Evolutionary conservation across 805 yeast genomes (phyloP).

Genomic region (Millerago galiae): DNA sequence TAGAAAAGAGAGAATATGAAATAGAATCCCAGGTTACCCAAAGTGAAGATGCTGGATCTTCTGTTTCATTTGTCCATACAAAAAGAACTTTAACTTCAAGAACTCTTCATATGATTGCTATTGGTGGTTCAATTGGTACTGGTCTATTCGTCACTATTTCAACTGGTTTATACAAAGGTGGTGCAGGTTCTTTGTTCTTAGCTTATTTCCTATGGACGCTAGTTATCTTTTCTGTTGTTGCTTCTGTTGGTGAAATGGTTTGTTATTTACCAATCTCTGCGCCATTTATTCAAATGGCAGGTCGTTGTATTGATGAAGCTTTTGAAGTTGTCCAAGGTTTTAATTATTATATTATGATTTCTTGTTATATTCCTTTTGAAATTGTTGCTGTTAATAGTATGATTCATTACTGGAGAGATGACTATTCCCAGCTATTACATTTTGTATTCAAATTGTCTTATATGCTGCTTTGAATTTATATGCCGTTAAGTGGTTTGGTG

Average conservation of each 20-base stretch:
- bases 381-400: constrained; percentile 70
- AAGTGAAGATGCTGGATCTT: constrained; percentile 9
- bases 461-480: constrained; percentile 59
- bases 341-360: constrained; percentile 67
- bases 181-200: constrained; percentile 57
- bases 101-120: constrained; percentile 9
- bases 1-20: constrained; percentile 3
- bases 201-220: constrained; percentile 60
- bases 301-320: constrained; percentile 67
- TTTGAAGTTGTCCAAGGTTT: constrained; percentile 66
- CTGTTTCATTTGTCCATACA: constrained; percentile 5
- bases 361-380: constrained; percentile 73
- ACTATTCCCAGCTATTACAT: constrained; percentile 64
- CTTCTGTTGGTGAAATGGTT: constrained; percentile 70
- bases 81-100: constrained; percentile 8
- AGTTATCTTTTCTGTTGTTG: constrained; percentile 55
- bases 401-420: constrained; percentile 72
- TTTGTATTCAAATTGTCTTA: constrained; percentile 55
- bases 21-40: constrained; percentile 3
- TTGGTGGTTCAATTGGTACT: constrained; percentile 43
- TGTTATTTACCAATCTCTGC: constrained; percentile 66
- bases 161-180: constrained; percentile 54
- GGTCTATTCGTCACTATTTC: constrained; percentile 51
- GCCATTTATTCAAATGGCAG: constrained; percentile 68
- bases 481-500: constrained; percentile 72